phyloP scores from a whole-genome alignment of 345 rosid species.

The Syzygium oleosum region DNA sequence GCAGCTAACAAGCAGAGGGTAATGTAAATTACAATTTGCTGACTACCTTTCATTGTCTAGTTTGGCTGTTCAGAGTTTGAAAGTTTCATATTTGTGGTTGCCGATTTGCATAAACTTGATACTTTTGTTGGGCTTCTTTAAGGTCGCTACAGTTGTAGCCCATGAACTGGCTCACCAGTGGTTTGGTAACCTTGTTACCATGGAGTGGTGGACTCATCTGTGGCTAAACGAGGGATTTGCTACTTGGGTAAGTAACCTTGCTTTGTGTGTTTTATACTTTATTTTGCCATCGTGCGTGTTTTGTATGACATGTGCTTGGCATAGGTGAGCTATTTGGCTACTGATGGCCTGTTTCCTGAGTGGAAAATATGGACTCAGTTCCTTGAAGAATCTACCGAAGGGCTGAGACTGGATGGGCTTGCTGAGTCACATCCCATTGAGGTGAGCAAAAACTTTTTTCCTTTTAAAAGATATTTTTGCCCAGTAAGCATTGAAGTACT shows the following conservation, averaged over 20 bases:
- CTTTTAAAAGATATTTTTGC: neutral
- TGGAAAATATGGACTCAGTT: slow-evolving; percentile 99
- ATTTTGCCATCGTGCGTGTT: neutral
- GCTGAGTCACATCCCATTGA: slow-evolving; percentile 98
- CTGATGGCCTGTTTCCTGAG: slow-evolving; percentile 86
- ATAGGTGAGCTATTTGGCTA: slow-evolving; percentile 96
- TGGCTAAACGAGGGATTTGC: slow-evolving; percentile 99
- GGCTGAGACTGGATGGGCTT: slow-evolving; percentile 90
- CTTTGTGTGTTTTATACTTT: neutral
- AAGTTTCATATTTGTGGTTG: neutral
- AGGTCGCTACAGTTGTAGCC: slow-evolving; percentile 95
- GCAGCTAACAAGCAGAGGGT: slow-evolving; percentile 98
- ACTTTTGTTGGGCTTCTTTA: slow-evolving; percentile 10
- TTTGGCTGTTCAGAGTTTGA: neutral
- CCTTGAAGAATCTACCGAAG: slow-evolving; percentile 76
- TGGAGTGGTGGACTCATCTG: slow-evolving; percentile 99
- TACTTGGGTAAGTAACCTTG: slow-evolving; percentile 67
- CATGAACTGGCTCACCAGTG: slow-evolving; percentile 99
- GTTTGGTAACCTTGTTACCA: slow-evolving; percentile 99
- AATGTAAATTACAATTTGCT: neutral
- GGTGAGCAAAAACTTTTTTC: slow-evolving; percentile 26
- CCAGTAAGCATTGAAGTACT: neutral
- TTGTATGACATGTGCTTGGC: neutral
- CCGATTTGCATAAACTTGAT: neutral
- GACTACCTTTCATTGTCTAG: neutral